Evolutionary conservation across 2,329 filamentous ascomycete species (phyloP), one percentile per base, ranked within the genome.

Genomic region (Trichoderma sp.): DNA sequence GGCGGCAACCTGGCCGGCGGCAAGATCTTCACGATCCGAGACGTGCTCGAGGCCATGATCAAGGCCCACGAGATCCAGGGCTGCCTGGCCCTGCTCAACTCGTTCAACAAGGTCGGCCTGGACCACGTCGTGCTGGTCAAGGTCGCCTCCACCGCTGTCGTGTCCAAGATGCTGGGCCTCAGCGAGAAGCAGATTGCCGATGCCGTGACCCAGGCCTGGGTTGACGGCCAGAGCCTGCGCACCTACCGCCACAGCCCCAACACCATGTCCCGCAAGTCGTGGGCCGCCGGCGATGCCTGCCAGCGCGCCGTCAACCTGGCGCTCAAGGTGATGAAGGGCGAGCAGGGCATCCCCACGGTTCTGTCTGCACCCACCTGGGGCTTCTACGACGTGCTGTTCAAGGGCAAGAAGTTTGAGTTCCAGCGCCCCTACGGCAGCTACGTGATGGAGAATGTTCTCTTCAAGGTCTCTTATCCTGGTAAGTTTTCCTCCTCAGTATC

Each of bases 361-460:
- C 88, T 99, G 66, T 95, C 92, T 56, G 93, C 94, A 10, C 93
- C 93, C 44, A 88, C 89, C 66, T 99, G 95, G 95, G 95, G 95
- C 67, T 99, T 98, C 86, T 99, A 99, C 81, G 95, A 99, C 76
- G 93, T 98, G 70, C 86, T 96, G 69, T 99, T 98, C 85, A 92
- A 93, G 83, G 93, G 93, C 80, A 92, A 96, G 74, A 91, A 91
- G 80, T 99, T 99, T 78, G 83, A 93, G 78, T 99, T 97, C 85
- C 94, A 98, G 84, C 89, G 95, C 68, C 88, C 90, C 66, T 99
- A 99, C 76, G 94, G 93, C 76, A 96, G 91, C 84, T 99, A 99
- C 79, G 95, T 99, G 71, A 99, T 99, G 95, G 95, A 99, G 88
- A 99, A 98, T 75, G 93, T 99, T 67, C 88, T 99, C 69, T 99